A percentile compares a stretch with the other conserved stretches of the same genome.
Conservation (phyloP, 306 rosid genomes). For the Prunus salicina region DNA sequence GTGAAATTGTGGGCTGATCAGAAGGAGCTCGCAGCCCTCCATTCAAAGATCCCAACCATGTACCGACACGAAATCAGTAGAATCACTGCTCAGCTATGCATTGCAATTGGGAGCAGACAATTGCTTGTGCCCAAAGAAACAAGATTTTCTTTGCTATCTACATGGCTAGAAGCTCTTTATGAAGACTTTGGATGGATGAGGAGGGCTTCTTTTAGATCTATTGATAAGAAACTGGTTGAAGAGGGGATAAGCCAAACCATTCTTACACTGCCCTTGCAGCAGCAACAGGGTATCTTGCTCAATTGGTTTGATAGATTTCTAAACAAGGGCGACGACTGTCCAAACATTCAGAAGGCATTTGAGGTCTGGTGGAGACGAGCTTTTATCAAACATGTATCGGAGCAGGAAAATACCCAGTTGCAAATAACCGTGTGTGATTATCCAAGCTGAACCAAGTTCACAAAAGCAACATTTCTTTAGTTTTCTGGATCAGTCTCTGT, state of each 20-base stretch:
- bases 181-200: constrained; percentile 94
- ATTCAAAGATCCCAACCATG: constrained; percentile 62
- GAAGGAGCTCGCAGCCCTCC: constrained; percentile 75
- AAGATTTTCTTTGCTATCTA: constrained; percentile 60
- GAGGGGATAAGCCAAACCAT: constrained; percentile 84
- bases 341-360: constrained; percentile 85
- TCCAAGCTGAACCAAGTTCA: constrained; percentile 47
- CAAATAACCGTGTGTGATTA: constrained; percentile 64
- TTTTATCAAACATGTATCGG: constrained; percentile 56
- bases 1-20: constrained; percentile 92
- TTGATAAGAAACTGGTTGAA: constrained; percentile 75
- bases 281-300: constrained; percentile 70
- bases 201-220: constrained; percentile 57
- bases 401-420: constrained; percentile 57
- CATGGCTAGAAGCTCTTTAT: constrained; percentile 88
- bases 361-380: constrained; percentile 98
- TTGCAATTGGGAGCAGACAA: constrained; percentile 76
- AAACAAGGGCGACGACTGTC: constrained; percentile 86
- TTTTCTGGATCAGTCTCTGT: not conserved
- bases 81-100: constrained; percentile 77
- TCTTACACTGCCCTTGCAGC: constrained; percentile 76
- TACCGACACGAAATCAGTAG: constrained; percentile 79
- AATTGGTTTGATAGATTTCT: constrained; percentile 84
- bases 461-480: constrained; percentile 14
- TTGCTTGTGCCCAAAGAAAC: constrained; percentile 74